Percentiles rank a stretch among this genome's conserved stretches.
Conservation (phyloP, 805 yeast genomes). For the Priceomyces carsonii region DNA sequence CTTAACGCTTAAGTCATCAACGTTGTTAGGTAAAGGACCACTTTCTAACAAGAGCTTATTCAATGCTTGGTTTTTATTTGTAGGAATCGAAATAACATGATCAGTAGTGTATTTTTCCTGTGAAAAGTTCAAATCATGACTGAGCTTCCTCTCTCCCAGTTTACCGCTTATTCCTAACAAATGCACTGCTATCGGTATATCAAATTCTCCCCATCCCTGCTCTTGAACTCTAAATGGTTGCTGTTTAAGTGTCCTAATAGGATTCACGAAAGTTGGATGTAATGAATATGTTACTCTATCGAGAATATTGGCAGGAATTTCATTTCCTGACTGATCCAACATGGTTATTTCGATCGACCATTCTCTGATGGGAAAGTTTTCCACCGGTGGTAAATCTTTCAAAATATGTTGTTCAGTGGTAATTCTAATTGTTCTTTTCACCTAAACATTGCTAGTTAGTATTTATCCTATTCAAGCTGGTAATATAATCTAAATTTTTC, state of each 20-base stretch:
- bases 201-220: conserved; percentile 99
- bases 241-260: conserved; percentile 75
- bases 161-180: conserved; percentile 64
- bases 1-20: conserved; percentile 24
- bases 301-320: conserved; percentile 80
- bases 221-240: conserved; percentile 87
- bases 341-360: conserved; percentile 83
- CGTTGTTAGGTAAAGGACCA: conserved; percentile 68
- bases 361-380: conserved; percentile 90
- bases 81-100: conserved; percentile 75
- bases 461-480: too few relatives aligned
- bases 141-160: conserved; percentile 83
- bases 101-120: conserved; percentile 76
- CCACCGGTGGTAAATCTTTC: conserved; percentile 79
- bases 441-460: conserved; percentile 28
- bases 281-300: conserved; percentile 91
- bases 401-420: conserved; percentile 83
- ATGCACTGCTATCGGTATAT: conserved; percentile 75
- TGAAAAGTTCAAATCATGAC: conserved; percentile 86
- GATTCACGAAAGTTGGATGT: conserved; percentile 94
- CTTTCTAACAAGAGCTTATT: conserved; percentile 73
- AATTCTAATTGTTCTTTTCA: conserved; percentile 84
- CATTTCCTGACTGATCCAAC: conserved; percentile 78
- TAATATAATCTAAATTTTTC: too few relatives aligned
- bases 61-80: conserved; percentile 66